These are phyloP conservation scores for Cryptococcus sp. DNA, from an alignment of 1,284 basidiomycete species.

Conservation along the genomic window DNA sequence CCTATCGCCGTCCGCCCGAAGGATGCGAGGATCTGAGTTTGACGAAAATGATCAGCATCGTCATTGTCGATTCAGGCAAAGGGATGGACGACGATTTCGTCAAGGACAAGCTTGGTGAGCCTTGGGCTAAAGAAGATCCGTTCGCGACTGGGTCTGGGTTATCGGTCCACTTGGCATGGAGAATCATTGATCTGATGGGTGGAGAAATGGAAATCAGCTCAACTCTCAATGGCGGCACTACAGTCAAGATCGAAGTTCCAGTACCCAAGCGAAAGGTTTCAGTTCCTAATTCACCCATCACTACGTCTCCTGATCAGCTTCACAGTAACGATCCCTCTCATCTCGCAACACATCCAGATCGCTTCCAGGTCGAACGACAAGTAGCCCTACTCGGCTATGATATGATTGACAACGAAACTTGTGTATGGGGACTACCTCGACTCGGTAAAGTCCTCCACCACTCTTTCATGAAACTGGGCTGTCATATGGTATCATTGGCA, in stretches of 20 bases:
- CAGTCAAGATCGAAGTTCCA: slow-evolving; percentile 41
- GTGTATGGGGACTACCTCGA: not conserved
- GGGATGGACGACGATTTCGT: slow-evolving; percentile 23
- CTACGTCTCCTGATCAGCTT: not conserved
- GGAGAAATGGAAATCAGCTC: slow-evolving; percentile 44
- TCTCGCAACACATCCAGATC: slow-evolving; percentile 12
- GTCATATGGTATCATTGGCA: slow-evolving; percentile 20
- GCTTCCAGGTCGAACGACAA: slow-evolving; percentile 16
- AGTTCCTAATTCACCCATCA: slow-evolving; percentile 7
- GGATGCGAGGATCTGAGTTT: slow-evolving; percentile 35
- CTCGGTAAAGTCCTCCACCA: slow-evolving; percentile 22
- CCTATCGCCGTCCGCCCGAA: slow-evolving; percentile 29
- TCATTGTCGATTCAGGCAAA: slow-evolving; percentile 15
- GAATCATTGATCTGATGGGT: slow-evolving; percentile 43
- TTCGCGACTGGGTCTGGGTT: slow-evolving; percentile 39
- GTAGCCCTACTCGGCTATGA: slow-evolving; percentile 29
- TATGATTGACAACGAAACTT: not conserved
- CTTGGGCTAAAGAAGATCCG: slow-evolving; percentile 41
- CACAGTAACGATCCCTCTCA: slow-evolving; percentile 12
- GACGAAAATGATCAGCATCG: slow-evolving; percentile 33
- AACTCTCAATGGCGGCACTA: slow-evolving; percentile 32
- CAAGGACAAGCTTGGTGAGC: slow-evolving; percentile 29
- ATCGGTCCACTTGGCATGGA: slow-evolving; percentile 41
- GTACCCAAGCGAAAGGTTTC: slow-evolving; percentile 20
- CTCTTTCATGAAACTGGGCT: slow-evolving; percentile 31